Conservation (phyloP, 192 early-diverging fungal species). For the Haplosporangium gracile region DNA sequence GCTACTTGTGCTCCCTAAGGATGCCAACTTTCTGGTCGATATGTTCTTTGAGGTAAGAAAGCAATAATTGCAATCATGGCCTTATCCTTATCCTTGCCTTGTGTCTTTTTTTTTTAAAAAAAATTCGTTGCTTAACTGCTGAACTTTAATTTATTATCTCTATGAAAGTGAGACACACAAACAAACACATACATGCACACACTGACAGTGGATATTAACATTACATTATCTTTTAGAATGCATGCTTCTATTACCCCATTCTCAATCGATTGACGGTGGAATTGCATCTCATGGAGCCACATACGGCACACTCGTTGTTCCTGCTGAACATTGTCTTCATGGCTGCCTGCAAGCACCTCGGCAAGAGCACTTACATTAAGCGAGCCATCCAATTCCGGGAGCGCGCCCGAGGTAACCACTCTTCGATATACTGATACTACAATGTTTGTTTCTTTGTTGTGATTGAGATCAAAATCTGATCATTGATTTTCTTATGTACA, state of each 20-base stretch:
- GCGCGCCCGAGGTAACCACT: constrained; percentile 36
- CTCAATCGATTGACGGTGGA: constrained; percentile 47
- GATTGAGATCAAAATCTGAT: background rate
- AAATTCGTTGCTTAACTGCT: background rate
- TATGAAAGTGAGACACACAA: background rate
- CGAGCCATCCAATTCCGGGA: constrained; percentile 53
- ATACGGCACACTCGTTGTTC: constrained; percentile 40
- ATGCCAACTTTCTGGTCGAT: constrained; percentile 47
- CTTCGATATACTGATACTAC: too few species aligned
- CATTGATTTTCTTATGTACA: background rate
- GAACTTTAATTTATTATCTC: background rate
- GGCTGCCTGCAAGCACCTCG: constrained; percentile 53
- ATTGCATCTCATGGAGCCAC: constrained; percentile 39
- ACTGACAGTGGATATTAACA: too few species aligned
- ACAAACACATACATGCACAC: background rate
- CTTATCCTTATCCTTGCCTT: background rate
- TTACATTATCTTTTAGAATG: constrained; percentile 13
- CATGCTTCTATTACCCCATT: constrained; percentile 47
- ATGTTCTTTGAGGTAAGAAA: constrained; percentile 49
- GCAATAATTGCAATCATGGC: too few species aligned
- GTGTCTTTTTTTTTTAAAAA: background rate
- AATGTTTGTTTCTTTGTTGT: background rate
- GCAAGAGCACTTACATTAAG: constrained; percentile 34
- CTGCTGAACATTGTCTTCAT: constrained; percentile 48
- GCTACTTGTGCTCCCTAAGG: constrained; percentile 38